Evolutionary conservation across 1,139 yeast genomes (phyloP).

Genomic region (Scheffersomyces illinoinensis): DNA sequence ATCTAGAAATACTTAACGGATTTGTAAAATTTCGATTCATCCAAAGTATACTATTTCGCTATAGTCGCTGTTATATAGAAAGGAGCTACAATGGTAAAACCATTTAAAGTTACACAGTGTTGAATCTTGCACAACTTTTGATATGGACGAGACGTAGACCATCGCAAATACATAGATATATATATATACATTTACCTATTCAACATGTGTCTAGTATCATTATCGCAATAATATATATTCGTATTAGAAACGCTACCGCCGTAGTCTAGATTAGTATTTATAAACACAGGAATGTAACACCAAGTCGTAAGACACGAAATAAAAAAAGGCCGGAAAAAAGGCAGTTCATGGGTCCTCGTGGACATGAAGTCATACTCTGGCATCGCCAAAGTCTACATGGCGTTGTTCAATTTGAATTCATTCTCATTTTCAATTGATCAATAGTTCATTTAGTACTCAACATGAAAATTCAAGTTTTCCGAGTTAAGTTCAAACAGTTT

Average conservation of each 20-base stretch:
- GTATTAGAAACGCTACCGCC: background rate
- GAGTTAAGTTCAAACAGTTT: background rate
- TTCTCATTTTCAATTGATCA: background rate
- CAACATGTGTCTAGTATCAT: background rate
- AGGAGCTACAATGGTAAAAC: too few species aligned
- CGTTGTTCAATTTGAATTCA: background rate
- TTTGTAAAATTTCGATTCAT: background rate
- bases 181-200: too few species aligned
- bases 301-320: background rate
- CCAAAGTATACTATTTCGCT: background rate
- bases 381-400: background rate
- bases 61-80: too few species aligned
- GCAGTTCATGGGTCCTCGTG: background rate
- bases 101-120: too few species aligned
- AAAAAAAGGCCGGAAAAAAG: background rate
- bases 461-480: background rate
- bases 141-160: background rate
- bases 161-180: too few species aligned
- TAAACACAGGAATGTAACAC: background rate
- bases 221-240: background rate
- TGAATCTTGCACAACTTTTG: too few species aligned
- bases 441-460: background rate
- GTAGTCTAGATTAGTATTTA: background rate
- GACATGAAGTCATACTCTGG: background rate
- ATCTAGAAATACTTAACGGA: too few species aligned